Percentiles rank a stretch among this genome's conserved stretches.
phyloP scores from a whole-genome alignment of 257 asterid species.

The Solanum gandarillasii region DNA sequence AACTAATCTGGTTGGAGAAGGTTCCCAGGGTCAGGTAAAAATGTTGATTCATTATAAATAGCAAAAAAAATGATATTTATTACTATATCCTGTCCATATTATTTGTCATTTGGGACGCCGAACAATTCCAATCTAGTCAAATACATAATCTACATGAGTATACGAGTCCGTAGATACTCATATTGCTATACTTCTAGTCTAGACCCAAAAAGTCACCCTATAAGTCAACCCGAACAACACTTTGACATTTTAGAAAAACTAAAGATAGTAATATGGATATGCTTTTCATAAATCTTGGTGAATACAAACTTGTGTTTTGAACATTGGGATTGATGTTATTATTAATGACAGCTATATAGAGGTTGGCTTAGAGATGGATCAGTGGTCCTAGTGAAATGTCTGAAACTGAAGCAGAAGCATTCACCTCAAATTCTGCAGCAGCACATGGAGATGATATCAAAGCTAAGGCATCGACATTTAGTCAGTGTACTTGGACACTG shows the following conservation, averaged over 20 bases:
- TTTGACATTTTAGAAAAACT: background rate
- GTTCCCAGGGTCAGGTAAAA: constrained; percentile 79
- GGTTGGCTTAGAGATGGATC: constrained; percentile 91
- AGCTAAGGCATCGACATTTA: constrained; percentile 84
- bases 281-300: background rate
- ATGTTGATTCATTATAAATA: background rate
- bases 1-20: constrained; percentile 72
- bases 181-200: background rate
- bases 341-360: constrained; percentile 45
- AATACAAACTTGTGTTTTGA: background rate
- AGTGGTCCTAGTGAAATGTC: constrained; percentile 69
- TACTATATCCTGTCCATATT: background rate
- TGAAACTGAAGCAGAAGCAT: constrained; percentile 79
- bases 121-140: background rate
- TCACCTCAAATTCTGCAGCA: constrained; percentile 73
- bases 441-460: constrained; percentile 88
- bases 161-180: background rate
- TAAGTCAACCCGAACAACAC: background rate
- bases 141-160: background rate
- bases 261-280: background rate
- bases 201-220: background rate
- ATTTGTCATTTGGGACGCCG: background rate
- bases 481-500: constrained; percentile 94
- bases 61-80: background rate
- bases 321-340: background rate